phyloP scores from a whole-genome alignment of 352 stramenopile species.

The Plasmopara viticola region DNA sequence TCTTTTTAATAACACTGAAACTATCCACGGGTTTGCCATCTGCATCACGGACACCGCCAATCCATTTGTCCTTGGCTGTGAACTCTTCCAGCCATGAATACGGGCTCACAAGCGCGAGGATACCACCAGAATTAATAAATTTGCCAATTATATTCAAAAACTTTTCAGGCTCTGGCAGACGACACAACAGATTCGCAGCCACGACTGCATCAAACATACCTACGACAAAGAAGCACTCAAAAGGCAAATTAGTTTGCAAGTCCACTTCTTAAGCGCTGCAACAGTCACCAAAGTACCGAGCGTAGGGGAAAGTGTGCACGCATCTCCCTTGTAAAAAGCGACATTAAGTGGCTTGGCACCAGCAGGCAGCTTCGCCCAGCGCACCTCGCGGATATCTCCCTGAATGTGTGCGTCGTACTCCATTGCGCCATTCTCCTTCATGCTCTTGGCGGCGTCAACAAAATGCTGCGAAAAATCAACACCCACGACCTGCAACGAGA shows the following conservation, averaged over 20 bases:
- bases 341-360: constrained; percentile 55
- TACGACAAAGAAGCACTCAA: constrained; percentile 3
- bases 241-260: not conserved
- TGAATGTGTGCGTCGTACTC: constrained; percentile 86
- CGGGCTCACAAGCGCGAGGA: constrained; percentile 93
- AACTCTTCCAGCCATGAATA: constrained; percentile 98
- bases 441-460: constrained; percentile 76
- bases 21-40: constrained; percentile 51
- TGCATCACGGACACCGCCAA: constrained; percentile 47
- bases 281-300: constrained; percentile 69
- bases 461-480: constrained; percentile 93
- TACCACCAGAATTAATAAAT: constrained; percentile 87
- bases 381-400: constrained; percentile 67
- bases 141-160: constrained; percentile 83
- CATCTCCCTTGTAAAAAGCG: constrained; percentile 92
- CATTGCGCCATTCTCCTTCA: constrained; percentile 78
- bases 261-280: constrained; percentile 14
- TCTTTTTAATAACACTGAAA: constrained; percentile 52
- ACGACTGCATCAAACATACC: constrained; percentile 93
- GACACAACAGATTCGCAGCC: constrained; percentile 94
- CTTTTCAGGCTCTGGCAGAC: constrained; percentile 87
- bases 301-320: constrained; percentile 76
- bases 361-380: constrained; percentile 55
- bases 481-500: constrained; percentile 59
- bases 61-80: constrained; percentile 88